A percentile compares a stretch with the other conserved stretches of the same genome.
Evolutionary conservation across 140 eudicot species (phyloP).

Genomic region (Flaveria floridana): DNA sequence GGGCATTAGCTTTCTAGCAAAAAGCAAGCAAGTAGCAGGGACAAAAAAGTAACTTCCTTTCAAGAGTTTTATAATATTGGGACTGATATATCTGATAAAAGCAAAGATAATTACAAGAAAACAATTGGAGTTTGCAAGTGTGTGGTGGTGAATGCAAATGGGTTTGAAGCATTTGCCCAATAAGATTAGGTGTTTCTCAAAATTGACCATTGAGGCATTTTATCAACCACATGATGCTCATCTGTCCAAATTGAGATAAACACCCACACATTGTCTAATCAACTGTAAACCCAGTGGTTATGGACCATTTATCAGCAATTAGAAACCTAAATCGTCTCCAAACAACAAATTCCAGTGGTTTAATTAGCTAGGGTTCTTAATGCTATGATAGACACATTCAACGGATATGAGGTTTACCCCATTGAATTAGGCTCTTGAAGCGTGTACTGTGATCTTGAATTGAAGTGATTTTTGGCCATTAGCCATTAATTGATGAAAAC

Average conservation of each 20-base stretch:
- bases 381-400: not conserved
- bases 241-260: conserved; percentile 28
- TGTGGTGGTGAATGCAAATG: conserved; percentile 35
- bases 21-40: conserved; percentile 23
- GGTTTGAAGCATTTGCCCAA: conserved; percentile 26
- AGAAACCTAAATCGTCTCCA: not conserved
- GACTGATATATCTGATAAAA: conserved; percentile 2
- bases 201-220: conserved; percentile 28
- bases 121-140: conserved; percentile 22
- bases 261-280: conserved; percentile 16
- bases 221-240: conserved; percentile 35
- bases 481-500: conserved; percentile 24
- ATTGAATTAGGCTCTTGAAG: not conserved
- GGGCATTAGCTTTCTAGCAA: conserved; percentile 4
- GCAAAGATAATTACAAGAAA: conserved; percentile 22
- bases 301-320: conserved; percentile 11
- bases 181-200: conserved; percentile 22
- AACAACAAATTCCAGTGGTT: not conserved
- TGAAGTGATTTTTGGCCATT: conserved; percentile 1
- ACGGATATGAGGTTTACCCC: not conserved
- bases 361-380: not conserved
- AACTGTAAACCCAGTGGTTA: not conserved
- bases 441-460: not conserved
- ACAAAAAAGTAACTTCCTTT: conserved; percentile 18
- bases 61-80: conserved; percentile 20